Percentiles rank a stretch among this genome's conserved stretches.
Conservation (phyloP, 768 basidiomycete species). For the Amanita phalloides region DNA sequence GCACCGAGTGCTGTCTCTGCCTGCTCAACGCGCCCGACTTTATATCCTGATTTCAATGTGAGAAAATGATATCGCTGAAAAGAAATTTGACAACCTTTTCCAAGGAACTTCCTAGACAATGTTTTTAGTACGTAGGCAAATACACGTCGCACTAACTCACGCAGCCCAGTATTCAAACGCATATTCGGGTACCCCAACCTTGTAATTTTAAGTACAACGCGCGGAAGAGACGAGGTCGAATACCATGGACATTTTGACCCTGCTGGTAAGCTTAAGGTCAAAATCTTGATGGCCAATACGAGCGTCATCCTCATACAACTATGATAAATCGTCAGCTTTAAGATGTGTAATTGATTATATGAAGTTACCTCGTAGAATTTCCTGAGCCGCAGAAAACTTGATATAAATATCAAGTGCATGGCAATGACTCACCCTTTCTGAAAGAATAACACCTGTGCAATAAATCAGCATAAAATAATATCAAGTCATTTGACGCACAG, state of each 20-base stretch:
- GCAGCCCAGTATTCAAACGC: constrained; percentile 91
- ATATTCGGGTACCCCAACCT: constrained; percentile 94
- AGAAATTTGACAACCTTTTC: constrained; percentile 39
- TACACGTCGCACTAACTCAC: constrained; percentile 29
- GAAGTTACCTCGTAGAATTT: constrained; percentile 66
- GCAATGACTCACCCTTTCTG: constrained; percentile 73
- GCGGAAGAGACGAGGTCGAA: neutral
- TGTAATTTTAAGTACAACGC: neutral
- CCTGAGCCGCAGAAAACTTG: constrained; percentile 20
- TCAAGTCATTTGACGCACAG: constrained; percentile 31
- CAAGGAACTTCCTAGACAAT: constrained; percentile 61
- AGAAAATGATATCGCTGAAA: neutral
- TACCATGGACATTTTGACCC: constrained; percentile 99
- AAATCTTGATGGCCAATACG: constrained; percentile 89
- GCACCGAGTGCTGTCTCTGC: constrained; percentile 94
- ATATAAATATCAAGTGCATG: constrained; percentile 1
- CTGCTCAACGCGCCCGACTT: constrained; percentile 95
- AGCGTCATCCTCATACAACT: constrained; percentile 95
- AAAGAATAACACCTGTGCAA: constrained; percentile 75
- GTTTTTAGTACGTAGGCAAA: constrained; percentile 1
- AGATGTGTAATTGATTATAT: neutral
- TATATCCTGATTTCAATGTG: constrained; percentile 47
- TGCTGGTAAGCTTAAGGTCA: constrained; percentile 81
- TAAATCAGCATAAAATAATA: constrained; percentile 9
- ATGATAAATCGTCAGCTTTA: constrained; percentile 1